These are phyloP conservation scores for sweet orange (Citrus sinensis) DNA, from an alignment of 345 rosid genomes.

Conservation along the genomic window DNA sequence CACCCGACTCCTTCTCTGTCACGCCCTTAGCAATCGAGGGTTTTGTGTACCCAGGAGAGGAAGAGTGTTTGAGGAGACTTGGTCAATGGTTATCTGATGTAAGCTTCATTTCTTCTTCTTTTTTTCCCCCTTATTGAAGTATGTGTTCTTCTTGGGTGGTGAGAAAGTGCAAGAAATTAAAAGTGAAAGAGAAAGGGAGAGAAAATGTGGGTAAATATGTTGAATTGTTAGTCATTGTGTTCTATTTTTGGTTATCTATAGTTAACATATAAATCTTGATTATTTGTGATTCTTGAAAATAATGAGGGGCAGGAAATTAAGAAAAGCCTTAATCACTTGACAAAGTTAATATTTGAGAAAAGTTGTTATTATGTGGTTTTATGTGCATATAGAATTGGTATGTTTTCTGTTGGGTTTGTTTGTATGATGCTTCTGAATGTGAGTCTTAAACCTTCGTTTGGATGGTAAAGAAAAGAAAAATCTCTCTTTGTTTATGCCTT, in stretches of 20 bases:
- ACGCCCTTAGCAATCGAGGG: conserved; percentile 49
- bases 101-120: conserved; percentile 18
- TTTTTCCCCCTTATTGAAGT: not conserved
- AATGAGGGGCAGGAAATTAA: not conserved
- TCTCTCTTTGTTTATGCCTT: not conserved
- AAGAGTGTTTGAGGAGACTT: conserved; percentile 51
- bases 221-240: not conserved
- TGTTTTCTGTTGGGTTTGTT: not conserved
- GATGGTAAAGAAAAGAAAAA: not conserved
- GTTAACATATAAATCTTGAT: not conserved
- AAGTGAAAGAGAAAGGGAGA: not conserved
- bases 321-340: not conserved
- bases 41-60: conserved; percentile 57
- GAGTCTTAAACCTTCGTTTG: not conserved
- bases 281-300: not conserved
- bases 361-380: not conserved
- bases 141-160: not conserved
- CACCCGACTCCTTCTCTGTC: conserved; percentile 77
- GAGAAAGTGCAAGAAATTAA: not conserved
- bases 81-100: conserved; percentile 49
- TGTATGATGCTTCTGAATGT: not conserved
- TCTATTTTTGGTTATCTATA: not conserved
- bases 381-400: not conserved
- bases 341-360: not conserved
- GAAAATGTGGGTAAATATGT: not conserved